These are phyloP conservation scores for Helianthus tuberosus DNA, from an alignment of 129 eudicot species.

Conservation along the genomic window DNA sequence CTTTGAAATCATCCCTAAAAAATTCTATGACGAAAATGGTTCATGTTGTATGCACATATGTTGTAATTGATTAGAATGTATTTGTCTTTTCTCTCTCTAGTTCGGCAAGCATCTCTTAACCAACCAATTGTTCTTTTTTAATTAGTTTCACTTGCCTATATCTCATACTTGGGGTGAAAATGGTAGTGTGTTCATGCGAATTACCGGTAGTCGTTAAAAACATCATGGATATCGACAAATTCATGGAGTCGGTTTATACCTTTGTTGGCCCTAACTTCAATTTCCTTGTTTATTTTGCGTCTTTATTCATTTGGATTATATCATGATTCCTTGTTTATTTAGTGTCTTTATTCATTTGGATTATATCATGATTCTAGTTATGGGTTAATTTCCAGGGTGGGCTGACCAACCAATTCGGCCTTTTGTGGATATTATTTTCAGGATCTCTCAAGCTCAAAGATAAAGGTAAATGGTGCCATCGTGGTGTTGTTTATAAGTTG, in stretches of 20 bases:
- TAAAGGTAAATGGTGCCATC: too few relatives aligned
- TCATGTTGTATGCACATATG: too few relatives aligned
- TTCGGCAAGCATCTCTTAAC: constrained; percentile 1
- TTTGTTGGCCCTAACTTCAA: background rate
- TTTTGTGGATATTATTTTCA: background rate
- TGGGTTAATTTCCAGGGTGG: background rate
- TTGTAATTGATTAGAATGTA: too few relatives aligned
- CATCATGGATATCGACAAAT: background rate
- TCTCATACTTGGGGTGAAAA: background rate
- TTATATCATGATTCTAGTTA: background rate
- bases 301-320: background rate
- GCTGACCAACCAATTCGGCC: background rate
- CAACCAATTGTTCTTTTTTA: too few relatives aligned
- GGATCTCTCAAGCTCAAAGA: background rate
- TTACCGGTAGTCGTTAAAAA: background rate
- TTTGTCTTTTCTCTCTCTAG: background rate
- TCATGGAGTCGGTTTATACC: background rate
- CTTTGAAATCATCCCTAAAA: too few relatives aligned
- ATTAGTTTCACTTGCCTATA: background rate
- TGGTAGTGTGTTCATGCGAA: background rate
- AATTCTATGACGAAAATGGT: too few relatives aligned
- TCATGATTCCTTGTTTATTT: background rate
- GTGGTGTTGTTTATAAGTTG: too few relatives aligned
- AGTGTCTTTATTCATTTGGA: background rate
- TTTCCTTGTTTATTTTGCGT: background rate